Evolutionary conservation across 192 early-diverging fungal genomes (phyloP), one percentile per base, ranked within the genome.

Genomic region (Umbelopsis ramanniana): DNA sequence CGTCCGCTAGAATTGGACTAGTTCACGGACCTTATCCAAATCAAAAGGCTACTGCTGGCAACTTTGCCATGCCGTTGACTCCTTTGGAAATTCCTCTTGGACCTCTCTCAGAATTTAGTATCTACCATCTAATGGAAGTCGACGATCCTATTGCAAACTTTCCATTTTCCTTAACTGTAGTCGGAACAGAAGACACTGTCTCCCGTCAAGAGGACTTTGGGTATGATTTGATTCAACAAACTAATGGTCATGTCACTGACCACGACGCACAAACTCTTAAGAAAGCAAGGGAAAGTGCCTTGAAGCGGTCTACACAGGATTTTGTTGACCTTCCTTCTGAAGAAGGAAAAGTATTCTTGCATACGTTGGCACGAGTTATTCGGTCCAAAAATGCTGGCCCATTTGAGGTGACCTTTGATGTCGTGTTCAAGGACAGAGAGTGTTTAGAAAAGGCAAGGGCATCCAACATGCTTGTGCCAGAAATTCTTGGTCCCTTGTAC

Each of bases 381-480:
- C 71, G 71, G 2, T 66, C 55, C 57, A 72, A 72, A 45, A 72
- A 72, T 66, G 55, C 71, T 6, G 71, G 71, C 4, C 71, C 71
- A 6, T 72, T 72, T 50, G 71, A 72, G 26, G 9, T 72, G 4
- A 72, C 71, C 22, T 72, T 72, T 46, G 71, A 72, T 33, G 26
- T 72, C 8, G 66, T 72, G n/a, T 72, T 72, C 24, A 26, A 72
- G 3, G 71, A 66, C 3, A 46, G 29, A 52, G 45, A 63, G 19
- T 8, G 14, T 9, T 24, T 72, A 4, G 46, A 72, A 8, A 63
- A 66, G 33, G 71, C n/a, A 7, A 24, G 43, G 4, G 43, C 10
- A 46, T 68, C 67, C 23, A 14, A 45, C 21, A 23, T 29, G n/a
- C 26, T 68, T 19, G 35, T 37, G 21, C 19, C 67, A 22, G 67